phyloP scores from a whole-genome alignment of 495 filamentous ascomycete genomes.

The Tuber aestivum region DNA sequence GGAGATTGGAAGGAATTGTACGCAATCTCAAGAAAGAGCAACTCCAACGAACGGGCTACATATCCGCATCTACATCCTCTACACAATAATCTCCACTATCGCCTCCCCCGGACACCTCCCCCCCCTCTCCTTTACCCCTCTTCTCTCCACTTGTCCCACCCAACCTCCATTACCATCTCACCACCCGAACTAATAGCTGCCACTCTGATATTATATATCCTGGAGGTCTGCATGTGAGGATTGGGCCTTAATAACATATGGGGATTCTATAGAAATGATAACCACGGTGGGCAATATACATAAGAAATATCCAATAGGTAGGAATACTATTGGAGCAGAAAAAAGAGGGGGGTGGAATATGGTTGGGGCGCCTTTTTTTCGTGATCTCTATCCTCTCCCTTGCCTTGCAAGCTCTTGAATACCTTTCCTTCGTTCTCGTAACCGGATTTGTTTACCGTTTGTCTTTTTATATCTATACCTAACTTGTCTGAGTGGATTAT shows the following conservation, averaged over 20 bases:
- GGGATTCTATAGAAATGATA: not conserved
- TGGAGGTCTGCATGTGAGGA: not conserved
- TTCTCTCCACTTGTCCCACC: not conserved
- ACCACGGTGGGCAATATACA: not conserved
- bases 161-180: not conserved
- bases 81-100: slow-evolving; percentile 9
- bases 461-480: not conserved
- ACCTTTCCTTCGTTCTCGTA: not conserved
- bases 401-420: not conserved
- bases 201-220: not conserved
- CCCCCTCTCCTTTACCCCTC: not conserved
- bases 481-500: not conserved
- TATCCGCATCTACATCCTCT: slow-evolving; percentile 13
- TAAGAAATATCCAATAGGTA: not conserved
- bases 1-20: slow-evolving; percentile 34
- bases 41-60: slow-evolving; percentile 28
- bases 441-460: not conserved
- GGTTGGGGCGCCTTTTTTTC: slow-evolving; percentile 2
- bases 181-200: not conserved
- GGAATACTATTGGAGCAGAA: slow-evolving; percentile 7
- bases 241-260: not conserved
- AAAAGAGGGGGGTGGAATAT: slow-evolving; percentile 6
- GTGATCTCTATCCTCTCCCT: slow-evolving; percentile 2
- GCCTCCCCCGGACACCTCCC: not conserved
- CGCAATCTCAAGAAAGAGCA: slow-evolving; percentile 41